Conservation (phyloP, 2,329 filamentous ascomycete species). For the Akanthomyces muscarius region DNA sequence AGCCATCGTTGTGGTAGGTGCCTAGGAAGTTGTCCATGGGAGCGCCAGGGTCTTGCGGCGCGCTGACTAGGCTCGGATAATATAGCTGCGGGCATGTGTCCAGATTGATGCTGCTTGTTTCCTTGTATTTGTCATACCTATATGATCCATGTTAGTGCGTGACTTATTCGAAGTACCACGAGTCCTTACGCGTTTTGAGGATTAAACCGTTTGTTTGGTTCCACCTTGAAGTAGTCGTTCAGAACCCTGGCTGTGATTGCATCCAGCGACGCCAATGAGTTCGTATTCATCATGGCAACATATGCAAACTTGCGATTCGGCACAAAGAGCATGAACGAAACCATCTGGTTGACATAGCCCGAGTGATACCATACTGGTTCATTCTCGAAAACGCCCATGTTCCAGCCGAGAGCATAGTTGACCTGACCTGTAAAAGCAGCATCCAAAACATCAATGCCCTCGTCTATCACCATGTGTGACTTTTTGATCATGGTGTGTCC, state of each 20-base stretch:
- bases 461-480: conserved; percentile 21
- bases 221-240: conserved; percentile 24
- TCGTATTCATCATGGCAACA: conserved; percentile 25
- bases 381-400: conserved; percentile 22
- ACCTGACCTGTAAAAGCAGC: conserved; percentile 21
- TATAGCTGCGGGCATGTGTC: conserved; percentile 21
- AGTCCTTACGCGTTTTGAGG: conserved; percentile 19
- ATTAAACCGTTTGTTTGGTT: conserved; percentile 17
- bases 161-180: background rate
- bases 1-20: conserved; percentile 34
- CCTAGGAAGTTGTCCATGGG: conserved; percentile 40
- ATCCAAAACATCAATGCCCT: conserved; percentile 7
- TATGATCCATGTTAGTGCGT: background rate
- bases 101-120: conserved; percentile 8
- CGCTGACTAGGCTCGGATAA: conserved; percentile 18
- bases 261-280: conserved; percentile 17
- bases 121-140: conserved; percentile 8
- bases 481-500: conserved; percentile 26
- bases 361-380: conserved; percentile 26
- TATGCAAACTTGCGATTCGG: conserved; percentile 25
- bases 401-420: conserved; percentile 26
- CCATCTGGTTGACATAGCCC: conserved; percentile 24
- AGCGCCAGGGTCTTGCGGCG: conserved; percentile 31
- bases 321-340: conserved; percentile 27
- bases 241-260: conserved; percentile 23